Evolutionary conservation across 2,329 filamentous ascomycete genomes (phyloP).

Genomic region (Malbranchea zuffiana): DNA sequence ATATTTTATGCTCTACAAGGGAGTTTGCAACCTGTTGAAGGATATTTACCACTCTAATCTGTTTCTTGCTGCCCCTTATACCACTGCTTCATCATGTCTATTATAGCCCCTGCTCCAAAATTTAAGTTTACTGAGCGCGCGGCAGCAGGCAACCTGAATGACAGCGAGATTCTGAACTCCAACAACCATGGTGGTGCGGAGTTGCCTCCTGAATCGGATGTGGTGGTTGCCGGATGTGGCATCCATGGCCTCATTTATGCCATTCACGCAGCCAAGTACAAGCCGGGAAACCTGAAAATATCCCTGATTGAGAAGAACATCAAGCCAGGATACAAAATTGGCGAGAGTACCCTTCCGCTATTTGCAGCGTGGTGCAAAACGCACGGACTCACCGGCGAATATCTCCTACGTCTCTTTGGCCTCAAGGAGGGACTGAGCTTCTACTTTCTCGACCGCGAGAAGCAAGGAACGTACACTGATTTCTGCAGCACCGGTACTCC

Average conservation of each 20-base stretch:
- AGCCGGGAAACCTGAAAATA: constrained; percentile 7
- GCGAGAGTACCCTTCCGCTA: constrained; percentile 19
- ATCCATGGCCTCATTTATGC: constrained; percentile 20
- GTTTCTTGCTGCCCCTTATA: too few species aligned
- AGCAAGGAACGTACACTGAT: constrained; percentile 13
- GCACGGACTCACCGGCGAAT: constrained; percentile 13
- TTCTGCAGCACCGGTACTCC: constrained; percentile 16
- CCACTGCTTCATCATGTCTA: constrained; percentile 4
- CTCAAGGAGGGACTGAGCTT: constrained; percentile 21
- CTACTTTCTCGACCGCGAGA: constrained; percentile 16
- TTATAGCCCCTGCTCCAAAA: constrained; percentile 3
- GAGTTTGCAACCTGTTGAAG: too few species aligned
- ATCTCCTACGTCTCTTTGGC: constrained; percentile 18
- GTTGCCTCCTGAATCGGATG: constrained; percentile 15
- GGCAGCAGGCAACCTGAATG: constrained; percentile 7
- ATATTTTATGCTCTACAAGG: too few species aligned
- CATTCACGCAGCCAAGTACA: constrained; percentile 16
- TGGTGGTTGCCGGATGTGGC: constrained; percentile 18
- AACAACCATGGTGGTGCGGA: constrained; percentile 12
- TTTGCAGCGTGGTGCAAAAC: constrained; percentile 18
- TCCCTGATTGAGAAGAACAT: constrained; percentile 17
- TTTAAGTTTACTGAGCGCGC: constrained; percentile 8
- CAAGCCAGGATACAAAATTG: constrained; percentile 19
- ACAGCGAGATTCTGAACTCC: constrained; percentile 16
- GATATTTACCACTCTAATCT: too few species aligned